A percentile compares a stretch with the other conserved stretches of the same genome.
Conservation (phyloP, 2,329 filamentous ascomycete genomes). For the Phialocephala subalpina region DNA sequence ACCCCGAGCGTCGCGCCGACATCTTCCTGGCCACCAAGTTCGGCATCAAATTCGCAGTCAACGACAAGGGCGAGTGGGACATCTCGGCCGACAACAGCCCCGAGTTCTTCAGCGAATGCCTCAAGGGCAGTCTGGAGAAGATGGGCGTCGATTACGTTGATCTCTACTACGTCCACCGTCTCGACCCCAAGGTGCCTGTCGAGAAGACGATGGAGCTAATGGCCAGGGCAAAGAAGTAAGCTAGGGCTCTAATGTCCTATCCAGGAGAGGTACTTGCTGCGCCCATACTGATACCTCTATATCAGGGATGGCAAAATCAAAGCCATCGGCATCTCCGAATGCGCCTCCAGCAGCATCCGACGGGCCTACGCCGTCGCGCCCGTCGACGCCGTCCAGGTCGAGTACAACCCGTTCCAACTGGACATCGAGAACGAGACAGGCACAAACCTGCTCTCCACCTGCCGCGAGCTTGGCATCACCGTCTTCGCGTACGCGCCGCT, state of each 20-base stretch:
- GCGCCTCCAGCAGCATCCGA: conserved; percentile 52
- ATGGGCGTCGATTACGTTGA: conserved; percentile 10
- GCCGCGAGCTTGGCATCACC: conserved; percentile 50
- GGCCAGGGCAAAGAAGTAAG: conserved; percentile 54
- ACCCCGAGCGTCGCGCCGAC: conserved; percentile 50
- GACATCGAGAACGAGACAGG: conserved; percentile 51
- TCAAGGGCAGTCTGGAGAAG: background rate
- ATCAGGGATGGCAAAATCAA: conserved; percentile 54
- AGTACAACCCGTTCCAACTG: conserved; percentile 60
- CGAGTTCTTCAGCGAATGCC: no score
- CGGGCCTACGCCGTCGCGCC: conserved; percentile 55
- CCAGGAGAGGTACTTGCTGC: no score
- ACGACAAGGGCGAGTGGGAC: no score
- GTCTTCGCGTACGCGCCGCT: conserved; percentile 55
- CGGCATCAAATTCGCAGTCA: no score
- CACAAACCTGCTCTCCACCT: conserved; percentile 48
- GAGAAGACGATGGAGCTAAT: conserved; percentile 56
- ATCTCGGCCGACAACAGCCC: no score
- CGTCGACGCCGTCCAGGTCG: conserved; percentile 58
- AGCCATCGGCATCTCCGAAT: conserved; percentile 56
- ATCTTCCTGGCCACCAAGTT: conserved; percentile 55
- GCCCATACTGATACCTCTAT: no score
- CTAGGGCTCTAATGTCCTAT: no score
- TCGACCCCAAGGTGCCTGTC: conserved; percentile 50
- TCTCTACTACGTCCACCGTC: conserved; percentile 50